phyloP scores from a whole-genome alignment of 352 stramenopile species.

The Nothophytophthora sp. region DNA sequence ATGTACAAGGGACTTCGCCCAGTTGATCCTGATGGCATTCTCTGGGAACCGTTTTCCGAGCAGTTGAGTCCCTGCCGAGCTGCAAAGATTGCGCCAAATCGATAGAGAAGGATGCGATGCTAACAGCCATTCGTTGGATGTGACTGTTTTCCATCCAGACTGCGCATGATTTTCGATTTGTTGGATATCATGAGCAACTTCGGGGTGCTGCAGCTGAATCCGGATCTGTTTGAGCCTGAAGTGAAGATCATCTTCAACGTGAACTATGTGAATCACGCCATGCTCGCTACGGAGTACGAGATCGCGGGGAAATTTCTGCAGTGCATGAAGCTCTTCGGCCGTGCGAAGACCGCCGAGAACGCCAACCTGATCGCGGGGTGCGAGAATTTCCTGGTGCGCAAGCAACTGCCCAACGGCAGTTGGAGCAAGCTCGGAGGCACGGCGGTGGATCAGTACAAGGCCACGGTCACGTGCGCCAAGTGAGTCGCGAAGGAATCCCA shows the following conservation, averaged over 20 bases:
- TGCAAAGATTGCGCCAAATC: background rate
- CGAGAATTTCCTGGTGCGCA: conserved; percentile 64
- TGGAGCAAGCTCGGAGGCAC: conserved; percentile 67
- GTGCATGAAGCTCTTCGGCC: conserved; percentile 77
- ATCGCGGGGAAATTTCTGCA: conserved; percentile 76
- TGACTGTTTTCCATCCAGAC: conserved; percentile 29
- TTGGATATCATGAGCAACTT: conserved; percentile 84
- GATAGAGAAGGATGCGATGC: background rate
- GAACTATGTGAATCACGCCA: conserved; percentile 75
- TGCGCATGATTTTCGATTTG: conserved; percentile 80
- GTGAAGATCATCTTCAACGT: conserved; percentile 75
- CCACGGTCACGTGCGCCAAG: conserved; percentile 81
- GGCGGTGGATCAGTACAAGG: conserved; percentile 75
- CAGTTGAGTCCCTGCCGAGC: conserved; percentile 45
- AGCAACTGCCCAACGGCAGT: conserved; percentile 71
- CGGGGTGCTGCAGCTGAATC: conserved; percentile 68
- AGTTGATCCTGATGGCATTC: conserved; percentile 59
- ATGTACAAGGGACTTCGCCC: conserved; percentile 77
- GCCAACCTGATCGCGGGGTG: conserved; percentile 50
- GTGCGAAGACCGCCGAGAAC: conserved; percentile 35
- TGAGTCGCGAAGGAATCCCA: conserved; percentile 30
- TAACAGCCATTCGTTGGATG: conserved; percentile 10
- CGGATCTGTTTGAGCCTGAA: conserved; percentile 68
- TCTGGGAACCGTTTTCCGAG: conserved; percentile 66
- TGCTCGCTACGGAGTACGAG: conserved; percentile 69